Percentiles rank a stretch among this genome's conserved stretches.
Conservation (phyloP, 768 basidiomycete species). For the Psilocybe sp. region DNA sequence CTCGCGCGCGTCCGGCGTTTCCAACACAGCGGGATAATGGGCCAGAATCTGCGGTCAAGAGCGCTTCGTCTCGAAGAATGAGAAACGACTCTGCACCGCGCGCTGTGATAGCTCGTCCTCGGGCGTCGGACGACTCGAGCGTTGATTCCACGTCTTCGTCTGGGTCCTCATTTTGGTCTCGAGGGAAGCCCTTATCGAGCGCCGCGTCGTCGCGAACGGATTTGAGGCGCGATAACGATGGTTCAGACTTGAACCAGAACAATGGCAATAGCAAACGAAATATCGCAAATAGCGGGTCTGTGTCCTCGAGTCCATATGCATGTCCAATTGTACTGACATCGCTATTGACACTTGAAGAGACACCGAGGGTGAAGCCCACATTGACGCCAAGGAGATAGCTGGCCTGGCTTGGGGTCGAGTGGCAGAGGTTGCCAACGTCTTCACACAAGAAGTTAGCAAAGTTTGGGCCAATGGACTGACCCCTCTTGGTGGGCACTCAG, state of each 20-base stretch:
- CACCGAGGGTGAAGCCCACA: background rate
- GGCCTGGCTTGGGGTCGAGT: constrained; percentile 49
- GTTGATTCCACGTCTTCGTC: constrained; percentile 25
- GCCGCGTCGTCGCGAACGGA: constrained; percentile 42
- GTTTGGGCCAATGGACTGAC: constrained; percentile 49
- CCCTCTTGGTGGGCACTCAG: constrained; percentile 44
- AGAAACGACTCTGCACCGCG: background rate
- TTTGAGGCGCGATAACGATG: constrained; percentile 35
- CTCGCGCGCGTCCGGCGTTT: constrained; percentile 7
- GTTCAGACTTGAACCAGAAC: background rate
- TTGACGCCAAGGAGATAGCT: constrained; percentile 4
- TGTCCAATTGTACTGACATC: too few relatives aligned
- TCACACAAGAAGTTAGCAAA: constrained; percentile 57
- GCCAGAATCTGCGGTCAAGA: background rate
- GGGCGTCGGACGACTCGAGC: constrained; percentile 18
- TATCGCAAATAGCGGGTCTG: background rate
- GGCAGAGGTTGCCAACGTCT: constrained; percentile 46
- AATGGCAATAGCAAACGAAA: background rate
- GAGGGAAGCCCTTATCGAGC: constrained; percentile 25
- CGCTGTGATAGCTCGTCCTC: background rate
- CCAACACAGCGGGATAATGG: background rate
- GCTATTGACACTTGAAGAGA: too few relatives aligned
- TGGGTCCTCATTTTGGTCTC: constrained; percentile 32
- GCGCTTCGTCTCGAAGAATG: background rate
- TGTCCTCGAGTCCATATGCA: too few relatives aligned